These are phyloP conservation scores for Dothiorella sarmentorum DNA, from an alignment of 2,329 filamentous ascomycete species.

Conservation along the genomic window DNA sequence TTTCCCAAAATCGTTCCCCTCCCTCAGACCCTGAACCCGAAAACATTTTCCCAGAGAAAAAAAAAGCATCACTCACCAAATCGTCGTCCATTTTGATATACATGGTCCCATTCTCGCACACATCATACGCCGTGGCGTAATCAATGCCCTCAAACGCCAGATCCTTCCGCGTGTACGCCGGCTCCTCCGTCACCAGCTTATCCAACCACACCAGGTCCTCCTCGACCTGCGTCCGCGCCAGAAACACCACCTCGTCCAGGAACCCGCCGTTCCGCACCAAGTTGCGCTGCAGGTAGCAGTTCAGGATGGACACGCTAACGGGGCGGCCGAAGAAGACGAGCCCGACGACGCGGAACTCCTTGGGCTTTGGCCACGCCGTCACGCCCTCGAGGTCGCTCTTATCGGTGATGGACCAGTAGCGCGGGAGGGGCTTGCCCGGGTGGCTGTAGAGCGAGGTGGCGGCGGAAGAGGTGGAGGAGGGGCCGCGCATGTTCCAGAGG, in stretches of 20 bases:
- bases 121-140: slow-evolving; percentile 23
- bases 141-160: slow-evolving; percentile 21
- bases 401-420: slow-evolving; percentile 44
- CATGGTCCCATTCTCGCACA: slow-evolving; percentile 28
- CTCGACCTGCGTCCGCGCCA: slow-evolving; percentile 38
- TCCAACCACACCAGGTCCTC: slow-evolving; percentile 38
- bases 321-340: slow-evolving; percentile 39
- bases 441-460: neutral
- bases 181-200: slow-evolving; percentile 28
- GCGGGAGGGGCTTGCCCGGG: slow-evolving; percentile 22
- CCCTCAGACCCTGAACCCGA: neutral
- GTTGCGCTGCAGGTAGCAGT: slow-evolving; percentile 43
- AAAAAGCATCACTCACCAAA: slow-evolving; percentile 23
- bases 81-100: slow-evolving; percentile 46
- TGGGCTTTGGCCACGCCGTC: slow-evolving; percentile 30
- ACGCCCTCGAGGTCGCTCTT: slow-evolving; percentile 27
- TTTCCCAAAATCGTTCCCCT: neutral
- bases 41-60: neutral
- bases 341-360: slow-evolving; percentile 36
- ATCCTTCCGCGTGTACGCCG: slow-evolving; percentile 29
- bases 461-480: neutral
- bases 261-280: slow-evolving; percentile 39
- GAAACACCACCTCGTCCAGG: slow-evolving; percentile 43
- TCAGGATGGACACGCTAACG: slow-evolving; percentile 36
- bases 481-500: slow-evolving; percentile 8